Evolutionary conservation across 169 alveolate species (phyloP), one percentile per base, ranked within the genome.

Genomic region (Toxoplasma gondii): DNA sequence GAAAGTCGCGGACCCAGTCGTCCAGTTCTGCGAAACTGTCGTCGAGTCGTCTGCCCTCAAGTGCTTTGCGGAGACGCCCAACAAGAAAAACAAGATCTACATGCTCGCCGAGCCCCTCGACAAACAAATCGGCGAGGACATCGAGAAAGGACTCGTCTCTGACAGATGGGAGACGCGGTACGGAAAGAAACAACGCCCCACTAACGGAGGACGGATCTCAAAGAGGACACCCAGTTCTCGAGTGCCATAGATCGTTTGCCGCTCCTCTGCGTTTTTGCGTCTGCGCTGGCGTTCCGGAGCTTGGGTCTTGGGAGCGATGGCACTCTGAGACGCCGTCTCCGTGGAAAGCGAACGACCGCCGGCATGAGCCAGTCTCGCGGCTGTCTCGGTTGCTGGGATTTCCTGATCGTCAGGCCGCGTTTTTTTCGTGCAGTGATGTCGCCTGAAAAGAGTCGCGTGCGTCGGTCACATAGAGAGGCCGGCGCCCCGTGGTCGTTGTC

Each of bases 61-160:
- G 97, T 98, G 99, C 93, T 98, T 96, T 93, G 99, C 99, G 38
- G 99, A 98, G 93, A 98, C 99, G 43, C 99, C 99, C 24, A 99
- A 99, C 97, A 97, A 97, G 94, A 97, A 97, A 96, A 99, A 99
- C 96, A 97, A 97, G 94, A 94, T 99, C 44, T 97, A 97, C 91
- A 98, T 98, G 98, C 98, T 98, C 43, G 99, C 99, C 16, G 99
- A 98, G 88, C 99, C 99, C 12, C 97, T 99, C 93, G 99, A 99
- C 91, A 97, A 96, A 88, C 97, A 98, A 24, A 78, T 94, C 80
- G 92, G 81, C 38, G 96, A 91, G 22, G 96, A 94, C 54, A 54
- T 94, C 58, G 96, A 94, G 70, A 82, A 91, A 36, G 96, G 96
- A 0, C 95, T 86, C 74, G 82, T 94, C 39, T 69, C 70, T 34